Conservation (phyloP, 345 rosid genomes). For the Eucalyptus pumila region DNA sequence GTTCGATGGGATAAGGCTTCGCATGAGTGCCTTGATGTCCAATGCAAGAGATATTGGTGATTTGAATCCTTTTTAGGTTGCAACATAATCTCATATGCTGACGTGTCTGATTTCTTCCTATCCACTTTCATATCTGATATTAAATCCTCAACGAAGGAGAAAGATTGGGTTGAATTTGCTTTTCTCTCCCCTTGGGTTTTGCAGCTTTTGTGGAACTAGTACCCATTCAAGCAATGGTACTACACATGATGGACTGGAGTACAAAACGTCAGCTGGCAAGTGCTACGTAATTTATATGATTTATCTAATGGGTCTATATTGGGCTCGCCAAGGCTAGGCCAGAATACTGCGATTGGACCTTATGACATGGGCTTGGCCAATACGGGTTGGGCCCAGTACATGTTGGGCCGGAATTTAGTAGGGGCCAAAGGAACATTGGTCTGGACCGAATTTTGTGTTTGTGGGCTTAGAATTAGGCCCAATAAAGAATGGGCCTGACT, state of each 20-base stretch:
- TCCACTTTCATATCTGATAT: not conserved
- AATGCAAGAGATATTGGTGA: constrained; percentile 23
- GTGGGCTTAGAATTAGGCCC: not conserved
- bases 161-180: not conserved
- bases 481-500: no score
- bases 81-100: not conserved
- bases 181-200: not conserved
- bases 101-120: not conserved
- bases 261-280: constrained; percentile 15
- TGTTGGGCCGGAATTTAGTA: no score
- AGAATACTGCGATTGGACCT: not conserved
- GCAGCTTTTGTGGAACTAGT: constrained; percentile 81
- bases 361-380: not conserved
- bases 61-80: not conserved
- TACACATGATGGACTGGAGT: constrained; percentile 50
- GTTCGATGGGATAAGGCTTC: constrained; percentile 94
- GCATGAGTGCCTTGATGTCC: constrained; percentile 89
- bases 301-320: not conserved
- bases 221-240: constrained; percentile 78
- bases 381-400: not conserved
- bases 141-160: not conserved
- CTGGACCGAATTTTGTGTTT: not conserved
- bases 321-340: not conserved
- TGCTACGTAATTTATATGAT: no score
- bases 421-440: not conserved